Evolutionary conservation across 768 basidiomycete genomes (phyloP).

Genomic region (Nevesoporus exiguus): DNA sequence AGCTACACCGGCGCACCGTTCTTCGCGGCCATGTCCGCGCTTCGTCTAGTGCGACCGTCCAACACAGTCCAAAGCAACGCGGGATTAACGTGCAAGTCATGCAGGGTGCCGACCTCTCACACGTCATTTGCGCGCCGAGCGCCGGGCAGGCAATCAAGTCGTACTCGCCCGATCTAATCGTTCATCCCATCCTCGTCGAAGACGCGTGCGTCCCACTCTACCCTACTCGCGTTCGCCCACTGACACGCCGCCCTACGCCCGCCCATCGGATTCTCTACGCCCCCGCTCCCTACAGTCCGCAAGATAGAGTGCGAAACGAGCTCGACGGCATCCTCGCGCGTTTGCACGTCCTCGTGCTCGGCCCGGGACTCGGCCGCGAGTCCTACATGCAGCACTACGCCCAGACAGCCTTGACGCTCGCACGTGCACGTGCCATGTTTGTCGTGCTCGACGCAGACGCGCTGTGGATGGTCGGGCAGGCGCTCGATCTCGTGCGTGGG

Average conservation of each 20-base stretch:
- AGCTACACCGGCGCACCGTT: slow-evolving; percentile 98
- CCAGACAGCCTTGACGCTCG: slow-evolving; percentile 68
- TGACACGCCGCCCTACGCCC: not conserved
- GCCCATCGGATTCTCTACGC: not conserved
- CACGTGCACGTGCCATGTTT: slow-evolving; percentile 73
- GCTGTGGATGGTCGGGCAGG: slow-evolving; percentile 76
- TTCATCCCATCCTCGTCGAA: slow-evolving; percentile 85
- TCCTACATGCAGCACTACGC: slow-evolving; percentile 86
- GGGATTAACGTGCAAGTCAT: not conserved
- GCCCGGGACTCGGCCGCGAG: slow-evolving; percentile 92
- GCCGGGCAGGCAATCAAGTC: slow-evolving; percentile 94
- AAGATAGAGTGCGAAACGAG: slow-evolving; percentile 45
- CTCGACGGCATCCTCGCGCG: slow-evolving; percentile 73
- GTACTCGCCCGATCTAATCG: slow-evolving; percentile 95
- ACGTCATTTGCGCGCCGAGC: slow-evolving; percentile 93
- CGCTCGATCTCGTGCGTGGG: slow-evolving; percentile 70
- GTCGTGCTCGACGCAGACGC: slow-evolving; percentile 95
- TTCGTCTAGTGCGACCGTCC: slow-evolving; percentile 59
- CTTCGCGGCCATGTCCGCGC: slow-evolving; percentile 89
- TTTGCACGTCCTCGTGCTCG: slow-evolving; percentile 89
- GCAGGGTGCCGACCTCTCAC: slow-evolving; percentile 90
- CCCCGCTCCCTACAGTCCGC: slow-evolving; percentile 35
- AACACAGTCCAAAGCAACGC: no score
- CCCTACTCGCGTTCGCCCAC: not conserved
- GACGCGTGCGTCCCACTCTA: slow-evolving; percentile 46